Evolutionary conservation across 306 rosid genomes (phyloP), one percentile per base, ranked within the genome.

Genomic region (Vigna hirtella): DNA sequence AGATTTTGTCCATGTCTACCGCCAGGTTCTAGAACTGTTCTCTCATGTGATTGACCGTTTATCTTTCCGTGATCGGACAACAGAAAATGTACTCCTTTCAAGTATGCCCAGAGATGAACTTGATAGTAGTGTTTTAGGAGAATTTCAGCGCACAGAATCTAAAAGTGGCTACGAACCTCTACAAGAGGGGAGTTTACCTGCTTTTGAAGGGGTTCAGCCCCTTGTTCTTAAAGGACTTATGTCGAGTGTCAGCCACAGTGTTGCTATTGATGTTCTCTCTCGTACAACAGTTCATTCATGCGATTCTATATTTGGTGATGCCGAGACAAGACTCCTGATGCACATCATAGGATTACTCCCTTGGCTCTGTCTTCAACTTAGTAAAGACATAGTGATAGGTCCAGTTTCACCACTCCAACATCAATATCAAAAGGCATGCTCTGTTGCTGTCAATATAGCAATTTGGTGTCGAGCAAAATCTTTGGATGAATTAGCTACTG

Each of bases 81-180:
- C 98, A 30, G 99, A 96, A 86, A 96, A 93, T 82, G 99, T 96
- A 71, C 98, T 96, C 53, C 98, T 93, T 82, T 96, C 99, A 32
- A 96, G 99, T 87, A 91, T 96, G 98, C 99, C 99, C 66, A 87
- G 98, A 53, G 98, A 96, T 80, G 99, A 93, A 86, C 86, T 84
- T 59, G 94, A 90, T 80, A 68, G 72, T 15, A 40, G 79, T 72
- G 96, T 90, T 78, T 59, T 88, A 72, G 89, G 90, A 66, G 98
- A 91, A 63, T 89, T 91, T 85, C 98, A 89, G 69, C 94, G 98
- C 30, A 78, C 84, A 42, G 98, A 93, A 87, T 89, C 98, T 73
- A 90, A 91, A 83, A 85, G 79, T 80, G 90, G 89, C 83, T 96
- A 86, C 73, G 99, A 93, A 83, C 86, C 92, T 38, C 80, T 87